Conservation (phyloP, 257 asterid species). For the Solanum phureja region DNA sequence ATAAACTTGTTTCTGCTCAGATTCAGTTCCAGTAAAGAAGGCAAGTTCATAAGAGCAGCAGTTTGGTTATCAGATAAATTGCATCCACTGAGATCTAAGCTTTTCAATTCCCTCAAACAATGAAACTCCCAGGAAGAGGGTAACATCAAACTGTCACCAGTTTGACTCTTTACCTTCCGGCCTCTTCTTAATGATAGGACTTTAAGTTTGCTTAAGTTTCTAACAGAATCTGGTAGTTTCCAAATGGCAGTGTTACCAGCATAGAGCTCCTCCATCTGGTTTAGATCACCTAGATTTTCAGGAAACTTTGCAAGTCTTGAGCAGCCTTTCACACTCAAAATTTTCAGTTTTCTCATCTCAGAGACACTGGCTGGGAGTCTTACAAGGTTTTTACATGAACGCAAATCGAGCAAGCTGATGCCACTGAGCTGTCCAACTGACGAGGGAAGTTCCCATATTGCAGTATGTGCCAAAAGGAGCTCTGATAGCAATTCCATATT, state of each 20-base stretch:
- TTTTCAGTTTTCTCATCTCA: too few species aligned
- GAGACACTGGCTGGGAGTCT: too few species aligned
- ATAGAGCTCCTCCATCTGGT: not conserved
- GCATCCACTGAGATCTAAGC: too few species aligned
- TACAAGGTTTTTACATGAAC: too few species aligned
- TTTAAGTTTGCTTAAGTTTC: not conserved
- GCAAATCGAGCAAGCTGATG: too few species aligned
- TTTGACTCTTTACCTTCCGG: not conserved
- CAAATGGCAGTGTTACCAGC: not conserved
- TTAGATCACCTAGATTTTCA: too few species aligned
- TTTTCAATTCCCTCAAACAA: too few species aligned
- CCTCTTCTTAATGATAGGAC: not conserved
- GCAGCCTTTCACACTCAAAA: not conserved
- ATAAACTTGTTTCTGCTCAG: not conserved
- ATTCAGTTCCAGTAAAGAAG: not conserved
- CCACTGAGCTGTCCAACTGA: too few species aligned
- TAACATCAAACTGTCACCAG: fast-evolving
- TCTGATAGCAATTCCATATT: too few species aligned
- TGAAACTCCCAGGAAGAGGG: fast-evolving
- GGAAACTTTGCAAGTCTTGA: not conserved
- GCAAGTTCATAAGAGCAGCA: not conserved
- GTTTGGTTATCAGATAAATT: too few species aligned
- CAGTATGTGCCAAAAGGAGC: too few species aligned
- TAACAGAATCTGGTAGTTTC: not conserved
- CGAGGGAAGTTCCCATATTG: too few species aligned